These are phyloP conservation scores for Staphylotrichum tortipilum DNA, from an alignment of 495 filamentous ascomycete species.

Conservation along the genomic window DNA sequence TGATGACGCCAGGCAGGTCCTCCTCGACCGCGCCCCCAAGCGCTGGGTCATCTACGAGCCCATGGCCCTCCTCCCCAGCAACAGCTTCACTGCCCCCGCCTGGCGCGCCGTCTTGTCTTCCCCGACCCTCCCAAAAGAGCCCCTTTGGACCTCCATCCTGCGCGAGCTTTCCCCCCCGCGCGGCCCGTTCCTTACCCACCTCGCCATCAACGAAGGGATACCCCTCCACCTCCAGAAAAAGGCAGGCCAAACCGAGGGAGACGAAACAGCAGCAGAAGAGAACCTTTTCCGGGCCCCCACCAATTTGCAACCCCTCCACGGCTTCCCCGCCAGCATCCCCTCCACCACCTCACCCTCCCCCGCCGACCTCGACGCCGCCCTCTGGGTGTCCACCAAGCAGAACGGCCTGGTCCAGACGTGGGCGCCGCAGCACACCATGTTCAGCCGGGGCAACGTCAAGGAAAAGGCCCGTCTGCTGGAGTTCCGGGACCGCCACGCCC, in stretches of 20 bases:
- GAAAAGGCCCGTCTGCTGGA: conserved; percentile 71
- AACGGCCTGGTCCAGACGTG: conserved; percentile 77
- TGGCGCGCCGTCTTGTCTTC: conserved; percentile 40
- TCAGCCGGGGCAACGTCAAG: conserved; percentile 76
- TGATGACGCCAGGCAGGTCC: conserved; percentile 7
- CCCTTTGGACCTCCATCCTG: conserved; percentile 43
- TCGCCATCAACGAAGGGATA: conserved; percentile 69
- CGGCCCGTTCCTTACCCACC: conserved; percentile 46
- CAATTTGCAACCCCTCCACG: conserved; percentile 53
- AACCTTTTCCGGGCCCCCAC: conserved; percentile 63
- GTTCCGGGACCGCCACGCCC: conserved; percentile 24
- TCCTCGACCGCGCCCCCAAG: conserved; percentile 44
- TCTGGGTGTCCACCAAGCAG: conserved; percentile 70
- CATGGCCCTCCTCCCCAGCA: conserved; percentile 56
- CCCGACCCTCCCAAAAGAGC: neutral
- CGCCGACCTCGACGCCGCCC: conserved; percentile 50
- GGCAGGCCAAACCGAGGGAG: neutral
- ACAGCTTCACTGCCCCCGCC: conserved; percentile 42
- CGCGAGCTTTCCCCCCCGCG: conserved; percentile 36
- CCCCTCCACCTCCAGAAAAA: conserved; percentile 39
- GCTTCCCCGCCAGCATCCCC: conserved; percentile 15
- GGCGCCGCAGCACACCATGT: conserved; percentile 87
- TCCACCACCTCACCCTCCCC: conserved; percentile 3
- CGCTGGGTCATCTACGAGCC: conserved; percentile 63
- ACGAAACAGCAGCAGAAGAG: conserved; percentile 19